Base-by-base conservation (phyloP, 345 rosid species). In the Microthlaspi erraticum region DNA sequence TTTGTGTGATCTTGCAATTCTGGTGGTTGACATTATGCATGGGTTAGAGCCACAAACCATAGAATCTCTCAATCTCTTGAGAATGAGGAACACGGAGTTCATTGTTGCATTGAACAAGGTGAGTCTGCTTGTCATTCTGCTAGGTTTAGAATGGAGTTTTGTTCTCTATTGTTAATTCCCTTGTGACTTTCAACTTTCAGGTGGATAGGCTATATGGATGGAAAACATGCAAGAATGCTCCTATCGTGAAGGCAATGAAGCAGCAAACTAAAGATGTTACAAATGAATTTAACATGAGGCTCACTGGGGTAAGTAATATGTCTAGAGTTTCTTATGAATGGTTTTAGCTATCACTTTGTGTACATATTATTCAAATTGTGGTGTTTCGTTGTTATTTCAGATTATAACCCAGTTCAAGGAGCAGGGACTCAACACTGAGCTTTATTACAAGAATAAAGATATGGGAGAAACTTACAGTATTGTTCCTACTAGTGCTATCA, bases 21-120 rank as follows among this genome's bases (percentile, higher is more conserved):
- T 94, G 84, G 99, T 94, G 70, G 99, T 94, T 13, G 97, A 91
- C 84, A 85, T 94, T 48, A 94, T 86, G 95, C 93, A 89, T 67
- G 96, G 96, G 38, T 83, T 94, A 54, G 89, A 91, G 74, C 99
- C 87, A 9, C 99, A 94, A 61, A 91, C 99, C 38, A 87, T 88
- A 57, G 99, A 94, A 66, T 94, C 99, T 11, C 86, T 94, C 45
- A 83, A 91, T 78, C 99, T 94, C 44, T 73, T 91, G 78, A 89
- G 66, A 81, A 86, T 77, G 88, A 89, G 93, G 84, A 76, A 91
- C 71, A 88, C 95, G 5, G 92, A 91, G 66, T 94, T 94, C 78
- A 91, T 94, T 66, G 82, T 94, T 78, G 98, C 99, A 31, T 74
- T 94, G 74, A 94, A 94, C 76, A 94, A 94, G 89, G 99, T 91